phyloP scores from a whole-genome alignment of 2,329 filamentous ascomycete species.

The Paecilomyces sp. region DNA sequence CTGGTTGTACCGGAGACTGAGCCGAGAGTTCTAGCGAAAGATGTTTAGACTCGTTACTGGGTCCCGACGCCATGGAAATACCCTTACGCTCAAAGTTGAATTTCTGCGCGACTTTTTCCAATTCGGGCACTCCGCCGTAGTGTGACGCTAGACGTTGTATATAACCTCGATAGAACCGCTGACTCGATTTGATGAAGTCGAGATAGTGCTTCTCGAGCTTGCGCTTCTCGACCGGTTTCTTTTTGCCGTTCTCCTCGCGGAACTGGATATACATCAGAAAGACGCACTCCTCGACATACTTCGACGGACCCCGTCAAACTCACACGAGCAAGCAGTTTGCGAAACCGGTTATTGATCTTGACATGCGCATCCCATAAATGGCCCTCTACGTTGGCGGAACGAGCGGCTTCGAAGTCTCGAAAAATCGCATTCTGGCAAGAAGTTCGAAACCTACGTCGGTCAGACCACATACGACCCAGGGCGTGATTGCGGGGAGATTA shows the following conservation, averaged over 20 bases:
- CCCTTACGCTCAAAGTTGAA: constrained; percentile 42
- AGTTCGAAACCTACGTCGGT: constrained; percentile 55
- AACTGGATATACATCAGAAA: constrained; percentile 28
- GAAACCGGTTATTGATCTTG: constrained; percentile 70
- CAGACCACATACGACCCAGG: constrained; percentile 4
- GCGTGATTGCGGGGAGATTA: neutral
- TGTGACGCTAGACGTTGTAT: constrained; percentile 66
- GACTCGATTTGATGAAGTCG: constrained; percentile 78
- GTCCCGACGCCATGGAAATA: constrained; percentile 4
- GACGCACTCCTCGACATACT: neutral
- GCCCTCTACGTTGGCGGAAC: constrained; percentile 58
- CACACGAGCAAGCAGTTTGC: constrained; percentile 57
- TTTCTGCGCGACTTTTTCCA: constrained; percentile 50
- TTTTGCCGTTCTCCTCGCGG: constrained; percentile 44
- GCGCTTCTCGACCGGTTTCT: constrained; percentile 57
- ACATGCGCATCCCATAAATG: constrained; percentile 74
- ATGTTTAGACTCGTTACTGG: constrained; percentile 2
- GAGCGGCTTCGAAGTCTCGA: constrained; percentile 46
- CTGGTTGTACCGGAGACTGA: constrained; percentile 39
- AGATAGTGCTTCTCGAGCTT: constrained; percentile 77
- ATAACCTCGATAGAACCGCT: constrained; percentile 81
- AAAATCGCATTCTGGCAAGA: constrained; percentile 67
- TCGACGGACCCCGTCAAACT: constrained; percentile 14
- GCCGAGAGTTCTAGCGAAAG: constrained; percentile 37
- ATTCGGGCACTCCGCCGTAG: constrained; percentile 50